These are phyloP conservation scores for Aspergillus olivimuriae DNA, from an alignment of 495 filamentous ascomycete species.

Conservation along the genomic window DNA sequence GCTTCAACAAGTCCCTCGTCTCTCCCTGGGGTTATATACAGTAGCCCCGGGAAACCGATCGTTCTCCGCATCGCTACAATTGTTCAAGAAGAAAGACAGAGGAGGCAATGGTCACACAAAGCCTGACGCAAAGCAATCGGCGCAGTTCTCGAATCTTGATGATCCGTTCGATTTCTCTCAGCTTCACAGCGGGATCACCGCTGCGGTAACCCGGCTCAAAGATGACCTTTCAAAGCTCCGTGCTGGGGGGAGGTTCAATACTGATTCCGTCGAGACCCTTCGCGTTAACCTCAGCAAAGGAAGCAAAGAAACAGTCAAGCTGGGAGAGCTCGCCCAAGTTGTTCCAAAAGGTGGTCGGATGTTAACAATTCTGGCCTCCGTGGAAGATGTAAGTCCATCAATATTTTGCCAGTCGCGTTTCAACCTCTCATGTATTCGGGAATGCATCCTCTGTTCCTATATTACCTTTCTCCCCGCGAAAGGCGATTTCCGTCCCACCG, in stretches of 20 bases:
- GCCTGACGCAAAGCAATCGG: too few species aligned
- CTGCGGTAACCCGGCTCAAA: slow-evolving; percentile 49
- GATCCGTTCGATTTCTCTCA: slow-evolving; percentile 66
- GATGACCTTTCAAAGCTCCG: slow-evolving; percentile 62
- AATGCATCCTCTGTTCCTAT: too few species aligned
- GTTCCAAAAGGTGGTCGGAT: slow-evolving; percentile 64
- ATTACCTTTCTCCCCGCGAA: too few species aligned
- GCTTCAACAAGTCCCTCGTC: too few species aligned
- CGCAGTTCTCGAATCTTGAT: slow-evolving; percentile 16
- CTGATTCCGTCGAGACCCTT: slow-evolving; percentile 57
- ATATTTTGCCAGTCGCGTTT: neutral
- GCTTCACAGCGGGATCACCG: slow-evolving; percentile 53
- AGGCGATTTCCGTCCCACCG: too few species aligned
- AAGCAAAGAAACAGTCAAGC: slow-evolving; percentile 38
- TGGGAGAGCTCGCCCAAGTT: slow-evolving; percentile 72
- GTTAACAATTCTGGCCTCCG: slow-evolving; percentile 58
- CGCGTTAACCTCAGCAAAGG: slow-evolving; percentile 54
- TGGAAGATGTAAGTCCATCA: slow-evolving; percentile 47
- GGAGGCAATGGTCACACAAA: too few species aligned
- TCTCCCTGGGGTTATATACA: neutral
- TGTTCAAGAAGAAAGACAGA: slow-evolving; percentile 39
- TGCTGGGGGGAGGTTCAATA: slow-evolving; percentile 62
- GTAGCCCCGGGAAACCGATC: slow-evolving; percentile 2
- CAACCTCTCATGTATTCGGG: too few species aligned
- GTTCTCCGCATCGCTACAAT: slow-evolving; percentile 21